A percentile compares a stretch with the other conserved stretches of the same genome.
phyloP scores from a whole-genome alignment of 2,329 filamentous ascomycete species.

The Laburnicola sp. region DNA sequence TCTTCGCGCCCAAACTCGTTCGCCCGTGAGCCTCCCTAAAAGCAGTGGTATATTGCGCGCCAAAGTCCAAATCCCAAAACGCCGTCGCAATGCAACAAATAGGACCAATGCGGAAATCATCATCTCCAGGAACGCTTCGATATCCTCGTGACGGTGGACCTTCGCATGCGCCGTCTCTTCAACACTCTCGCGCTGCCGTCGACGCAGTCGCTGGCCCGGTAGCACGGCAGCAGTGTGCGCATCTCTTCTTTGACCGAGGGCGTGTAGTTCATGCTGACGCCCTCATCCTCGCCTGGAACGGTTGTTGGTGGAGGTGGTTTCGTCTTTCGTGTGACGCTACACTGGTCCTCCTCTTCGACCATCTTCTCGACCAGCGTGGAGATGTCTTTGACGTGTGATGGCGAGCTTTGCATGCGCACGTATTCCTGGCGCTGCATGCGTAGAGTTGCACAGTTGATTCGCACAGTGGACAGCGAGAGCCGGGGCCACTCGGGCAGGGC shows the following conservation, averaged over 20 bases:
- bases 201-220: conserved; percentile 31
- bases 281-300: conserved; percentile 37
- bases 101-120: conserved; percentile 8
- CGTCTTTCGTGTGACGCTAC: conserved; percentile 32
- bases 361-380: conserved; percentile 48
- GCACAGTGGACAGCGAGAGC: conserved; percentile 21
- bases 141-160: conserved; percentile 12
- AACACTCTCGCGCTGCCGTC: conserved; percentile 31
- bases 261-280: conserved; percentile 37
- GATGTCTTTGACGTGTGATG: conserved; percentile 47
- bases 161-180: conserved; percentile 21
- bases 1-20: conserved; percentile 2
- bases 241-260: conserved; percentile 20
- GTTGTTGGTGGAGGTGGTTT: background rate
- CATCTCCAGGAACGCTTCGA: conserved; percentile 28
- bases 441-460: conserved; percentile 42
- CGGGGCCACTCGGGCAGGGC: conserved; percentile 12
- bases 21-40: conserved; percentile 10
- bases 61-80: conserved; percentile 26
- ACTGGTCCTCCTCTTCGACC: conserved; percentile 48
- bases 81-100: conserved; percentile 37
- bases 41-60: conserved; percentile 34
- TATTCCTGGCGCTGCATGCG: conserved; percentile 48
- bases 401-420: conserved; percentile 47
- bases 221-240: conserved; percentile 25